A percentile compares a stretch with the other conserved stretches of the same genome.
phyloP scores from a whole-genome alignment of 2,329 filamentous ascomycete species.

The Penicillium polonicum region DNA sequence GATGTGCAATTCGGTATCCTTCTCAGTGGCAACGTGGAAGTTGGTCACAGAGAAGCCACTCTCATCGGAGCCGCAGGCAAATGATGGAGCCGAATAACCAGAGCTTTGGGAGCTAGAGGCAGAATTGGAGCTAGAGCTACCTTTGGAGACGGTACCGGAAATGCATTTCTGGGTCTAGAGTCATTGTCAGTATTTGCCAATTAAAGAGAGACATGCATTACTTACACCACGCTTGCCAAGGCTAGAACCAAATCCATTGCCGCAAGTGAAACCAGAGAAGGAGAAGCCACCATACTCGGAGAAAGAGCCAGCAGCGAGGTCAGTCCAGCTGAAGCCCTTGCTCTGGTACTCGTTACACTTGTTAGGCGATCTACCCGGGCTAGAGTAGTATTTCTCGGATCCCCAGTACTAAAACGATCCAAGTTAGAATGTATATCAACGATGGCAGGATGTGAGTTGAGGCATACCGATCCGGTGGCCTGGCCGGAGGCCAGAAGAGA shows the following conservation, averaged over 20 bases:
- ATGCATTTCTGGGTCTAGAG: constrained; percentile 51
- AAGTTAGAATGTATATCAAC: constrained; percentile 1
- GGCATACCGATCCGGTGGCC: constrained; percentile 46
- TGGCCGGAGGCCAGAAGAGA: constrained; percentile 50
- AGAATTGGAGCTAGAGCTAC: constrained; percentile 34
- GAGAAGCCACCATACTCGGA: constrained; percentile 67
- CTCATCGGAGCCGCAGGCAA: constrained; percentile 55
- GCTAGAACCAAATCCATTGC: constrained; percentile 50
- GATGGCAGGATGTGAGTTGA: background rate
- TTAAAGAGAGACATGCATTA: constrained; percentile 13
- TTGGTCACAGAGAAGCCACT: constrained; percentile 70
- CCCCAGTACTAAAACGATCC: constrained; percentile 46
- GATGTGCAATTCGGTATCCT: constrained; percentile 78
- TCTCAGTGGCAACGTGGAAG: constrained; percentile 71
- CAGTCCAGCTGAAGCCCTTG: constrained; percentile 69
- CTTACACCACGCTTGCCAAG: constrained; percentile 44
- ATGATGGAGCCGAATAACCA: constrained; percentile 55
- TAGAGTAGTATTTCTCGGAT: constrained; percentile 58
- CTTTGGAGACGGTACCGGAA: constrained; percentile 54
- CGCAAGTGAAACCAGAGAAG: constrained; percentile 72
- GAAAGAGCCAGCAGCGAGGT: constrained; percentile 62
- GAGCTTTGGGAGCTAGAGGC: constrained; percentile 23
- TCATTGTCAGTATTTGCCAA: constrained; percentile 7
- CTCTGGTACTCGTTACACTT: constrained; percentile 70
- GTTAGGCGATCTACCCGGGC: constrained; percentile 72